phyloP scores from a whole-genome alignment of 2,329 filamentous ascomycete species.

The Monosporascus sp. region DNA sequence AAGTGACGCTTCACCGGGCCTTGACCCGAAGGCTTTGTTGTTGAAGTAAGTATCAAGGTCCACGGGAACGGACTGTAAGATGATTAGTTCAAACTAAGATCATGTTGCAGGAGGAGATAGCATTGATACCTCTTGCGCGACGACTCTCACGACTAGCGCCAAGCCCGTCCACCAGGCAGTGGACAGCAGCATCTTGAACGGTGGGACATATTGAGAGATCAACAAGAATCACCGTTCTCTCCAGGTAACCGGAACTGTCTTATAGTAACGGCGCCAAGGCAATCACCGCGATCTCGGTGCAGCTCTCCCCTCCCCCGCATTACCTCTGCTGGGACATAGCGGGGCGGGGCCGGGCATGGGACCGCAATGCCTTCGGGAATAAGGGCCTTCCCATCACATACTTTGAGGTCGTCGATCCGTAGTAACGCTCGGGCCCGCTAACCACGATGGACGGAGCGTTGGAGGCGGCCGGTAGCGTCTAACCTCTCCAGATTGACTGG shows the following conservation, averaged over 20 bases:
- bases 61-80: constrained; percentile 22
- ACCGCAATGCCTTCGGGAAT: neutral
- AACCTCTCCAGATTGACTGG: neutral
- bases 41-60: constrained; percentile 35
- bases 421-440: neutral
- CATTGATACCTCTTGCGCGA: neutral
- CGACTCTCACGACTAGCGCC: neutral
- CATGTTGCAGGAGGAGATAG: neutral
- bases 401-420: neutral
- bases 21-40: constrained; percentile 42
- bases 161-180: neutral
- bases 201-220: neutral
- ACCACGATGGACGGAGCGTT: neutral
- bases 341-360: neutral
- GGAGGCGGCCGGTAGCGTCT: neutral
- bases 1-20: constrained; percentile 41
- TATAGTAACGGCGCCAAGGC: neutral
- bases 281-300: neutral
- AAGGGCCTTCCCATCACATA: neutral
- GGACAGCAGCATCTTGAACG: neutral
- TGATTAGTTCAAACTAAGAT: neutral
- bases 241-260: neutral
- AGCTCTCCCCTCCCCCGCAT: neutral
- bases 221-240: neutral
- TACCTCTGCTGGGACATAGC: neutral